These are phyloP conservation scores for Puya raimondii DNA, from an alignment of 176 grass and related monocot genomes.

Conservation along the genomic window DNA sequence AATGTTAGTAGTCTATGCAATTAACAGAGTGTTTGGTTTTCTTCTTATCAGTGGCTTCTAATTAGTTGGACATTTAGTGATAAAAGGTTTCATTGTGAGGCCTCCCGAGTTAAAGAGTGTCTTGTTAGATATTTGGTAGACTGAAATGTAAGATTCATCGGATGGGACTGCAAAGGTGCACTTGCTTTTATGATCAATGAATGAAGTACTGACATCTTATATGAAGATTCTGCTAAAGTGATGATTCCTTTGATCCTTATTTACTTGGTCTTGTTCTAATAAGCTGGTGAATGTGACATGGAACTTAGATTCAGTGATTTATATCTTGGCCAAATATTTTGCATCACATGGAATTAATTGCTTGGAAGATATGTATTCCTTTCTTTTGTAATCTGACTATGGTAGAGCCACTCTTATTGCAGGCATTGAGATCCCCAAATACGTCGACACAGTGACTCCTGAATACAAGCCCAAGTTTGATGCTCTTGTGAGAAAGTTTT, in stretches of 20 bases:
- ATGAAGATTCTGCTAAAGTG: not conserved
- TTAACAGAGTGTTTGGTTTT: too few relatives aligned
- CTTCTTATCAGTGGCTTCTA: too few relatives aligned
- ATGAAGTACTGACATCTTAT: not conserved
- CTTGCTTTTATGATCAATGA: not conserved
- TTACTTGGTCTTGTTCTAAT: not conserved
- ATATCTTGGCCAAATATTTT: not conserved
- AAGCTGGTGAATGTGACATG: not conserved
- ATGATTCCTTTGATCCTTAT: not conserved
- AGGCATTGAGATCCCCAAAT: conserved; percentile 92
- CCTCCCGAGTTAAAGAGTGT: not conserved
- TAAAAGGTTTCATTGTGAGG: too few relatives aligned
- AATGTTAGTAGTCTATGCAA: too few relatives aligned
- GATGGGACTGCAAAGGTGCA: not conserved
- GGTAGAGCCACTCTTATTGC: conserved; percentile 16
- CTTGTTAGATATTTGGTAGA: not conserved
- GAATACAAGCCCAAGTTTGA: conserved; percentile 87
- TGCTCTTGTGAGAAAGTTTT: conserved; percentile 47
- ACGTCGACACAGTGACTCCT: conserved; percentile 77
- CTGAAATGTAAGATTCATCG: not conserved
- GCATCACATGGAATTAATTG: not conserved
- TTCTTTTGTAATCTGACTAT: not conserved
- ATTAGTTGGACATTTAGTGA: too few relatives aligned
- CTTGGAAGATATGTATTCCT: not conserved
- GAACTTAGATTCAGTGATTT: not conserved